Conservation (phyloP, 2,329 filamentous ascomycete genomes). For the Lithohypha guttulata region DNA sequence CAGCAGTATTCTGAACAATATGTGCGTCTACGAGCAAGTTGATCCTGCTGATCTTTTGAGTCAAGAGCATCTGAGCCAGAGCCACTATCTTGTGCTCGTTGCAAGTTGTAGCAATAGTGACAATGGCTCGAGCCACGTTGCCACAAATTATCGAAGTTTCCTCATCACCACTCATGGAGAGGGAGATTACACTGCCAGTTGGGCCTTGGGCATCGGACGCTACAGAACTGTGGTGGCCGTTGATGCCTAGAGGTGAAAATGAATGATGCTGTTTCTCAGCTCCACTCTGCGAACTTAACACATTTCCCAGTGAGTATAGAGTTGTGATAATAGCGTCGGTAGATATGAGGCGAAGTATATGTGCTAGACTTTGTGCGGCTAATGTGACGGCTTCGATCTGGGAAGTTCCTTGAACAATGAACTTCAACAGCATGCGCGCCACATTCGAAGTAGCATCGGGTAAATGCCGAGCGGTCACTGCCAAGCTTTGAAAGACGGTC, state of each 20-base stretch:
- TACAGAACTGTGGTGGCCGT: slow-evolving; percentile 22
- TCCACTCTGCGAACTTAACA: slow-evolving; percentile 62
- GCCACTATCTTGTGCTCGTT: slow-evolving; percentile 87
- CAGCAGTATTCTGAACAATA: slow-evolving; percentile 73
- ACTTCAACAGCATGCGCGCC: slow-evolving; percentile 68
- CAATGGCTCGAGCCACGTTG: slow-evolving; percentile 91
- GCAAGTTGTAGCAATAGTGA: slow-evolving; percentile 71
- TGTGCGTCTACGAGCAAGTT: slow-evolving; percentile 68
- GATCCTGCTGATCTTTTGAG: slow-evolving; percentile 89
- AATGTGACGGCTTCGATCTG: slow-evolving; percentile 58
- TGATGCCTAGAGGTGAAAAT: slow-evolving; percentile 17
- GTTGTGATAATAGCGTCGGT: slow-evolving; percentile 92
- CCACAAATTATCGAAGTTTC: slow-evolving; percentile 67
- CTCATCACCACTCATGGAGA: slow-evolving; percentile 64
- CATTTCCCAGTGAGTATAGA: slow-evolving; percentile 90
- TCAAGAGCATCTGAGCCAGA: slow-evolving; percentile 82
- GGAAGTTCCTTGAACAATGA: slow-evolving; percentile 75
- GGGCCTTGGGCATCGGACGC: slow-evolving; percentile 34
- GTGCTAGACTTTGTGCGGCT: slow-evolving; percentile 75
- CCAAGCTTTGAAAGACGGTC: slow-evolving; percentile 69
- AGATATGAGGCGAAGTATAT: slow-evolving; percentile 68
- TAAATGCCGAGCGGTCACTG: slow-evolving; percentile 66
- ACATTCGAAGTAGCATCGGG: slow-evolving; percentile 62
- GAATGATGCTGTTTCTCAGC: slow-evolving; percentile 35
- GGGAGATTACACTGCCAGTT: slow-evolving; percentile 66